A percentile compares a stretch with the other conserved stretches of the same genome.
phyloP scores from a whole-genome alignment of 2,329 filamentous ascomycete genomes.

The Claviceps digitariae region DNA sequence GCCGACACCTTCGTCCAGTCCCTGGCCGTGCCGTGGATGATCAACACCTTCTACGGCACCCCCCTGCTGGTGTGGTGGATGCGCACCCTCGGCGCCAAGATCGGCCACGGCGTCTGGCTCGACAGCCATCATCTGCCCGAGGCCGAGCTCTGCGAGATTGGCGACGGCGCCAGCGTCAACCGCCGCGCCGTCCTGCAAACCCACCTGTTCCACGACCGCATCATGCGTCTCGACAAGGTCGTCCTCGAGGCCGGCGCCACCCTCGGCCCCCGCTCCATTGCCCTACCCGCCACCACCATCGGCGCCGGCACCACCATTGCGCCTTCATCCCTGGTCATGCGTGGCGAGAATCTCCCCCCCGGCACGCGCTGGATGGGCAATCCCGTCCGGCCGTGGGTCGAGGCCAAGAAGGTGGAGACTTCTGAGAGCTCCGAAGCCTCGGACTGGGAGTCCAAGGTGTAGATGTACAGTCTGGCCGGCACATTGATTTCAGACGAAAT shows the following conservation, averaged over 20 bases:
- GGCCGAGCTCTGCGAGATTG: slow-evolving; percentile 9
- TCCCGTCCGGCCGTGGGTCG: slow-evolving; percentile 9
- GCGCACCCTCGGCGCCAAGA: slow-evolving; percentile 9
- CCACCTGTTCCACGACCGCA: slow-evolving; percentile 11
- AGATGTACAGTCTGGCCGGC: no score
- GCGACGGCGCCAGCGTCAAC: slow-evolving; percentile 10
- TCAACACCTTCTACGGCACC: slow-evolving; percentile 9
- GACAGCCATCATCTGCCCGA: slow-evolving; percentile 12
- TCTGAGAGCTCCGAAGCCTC: slow-evolving; percentile 3
- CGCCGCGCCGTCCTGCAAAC: slow-evolving; percentile 11
- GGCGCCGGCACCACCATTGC: slow-evolving; percentile 10
- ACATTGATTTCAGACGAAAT: no score
- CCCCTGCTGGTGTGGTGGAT: slow-evolving; percentile 9
- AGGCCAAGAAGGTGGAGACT: neutral
- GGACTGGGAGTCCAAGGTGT: slow-evolving; percentile 2
- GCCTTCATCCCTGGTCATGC: slow-evolving; percentile 10
- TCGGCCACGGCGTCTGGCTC: slow-evolving; percentile 11
- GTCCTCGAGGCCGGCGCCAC: slow-evolving; percentile 9
- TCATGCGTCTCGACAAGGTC: slow-evolving; percentile 12
- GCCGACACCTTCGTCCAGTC: slow-evolving; percentile 45
- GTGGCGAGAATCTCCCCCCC: slow-evolving; percentile 10
- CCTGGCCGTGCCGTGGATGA: slow-evolving; percentile 9
- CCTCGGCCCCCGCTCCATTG: slow-evolving; percentile 9
- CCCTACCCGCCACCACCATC: slow-evolving; percentile 10
- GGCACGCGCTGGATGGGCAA: slow-evolving; percentile 11